A percentile compares a stretch with the other conserved stretches of the same genome.
These are phyloP conservation scores for Blastocystis sp. DNA, from an alignment of 352 stramenopile species.

Conservation along the genomic window DNA sequence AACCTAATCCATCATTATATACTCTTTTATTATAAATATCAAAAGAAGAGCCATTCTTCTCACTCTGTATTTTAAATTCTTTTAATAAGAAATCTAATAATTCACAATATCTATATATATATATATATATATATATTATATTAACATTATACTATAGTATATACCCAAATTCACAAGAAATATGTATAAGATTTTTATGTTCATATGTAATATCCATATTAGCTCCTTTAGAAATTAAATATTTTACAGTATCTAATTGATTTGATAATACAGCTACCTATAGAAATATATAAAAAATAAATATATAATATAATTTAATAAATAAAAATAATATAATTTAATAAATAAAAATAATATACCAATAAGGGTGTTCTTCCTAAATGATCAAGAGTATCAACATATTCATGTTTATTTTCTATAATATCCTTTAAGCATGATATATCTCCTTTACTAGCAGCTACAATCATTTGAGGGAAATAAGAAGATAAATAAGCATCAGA, in stretches of 20 bases:
- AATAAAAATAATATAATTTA: no score
- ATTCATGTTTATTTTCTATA: background rate
- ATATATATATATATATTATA: no score
- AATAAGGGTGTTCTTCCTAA: constrained; percentile 39
- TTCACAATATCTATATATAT: no score
- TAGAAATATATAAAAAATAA: no score
- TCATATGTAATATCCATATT: constrained; percentile 36
- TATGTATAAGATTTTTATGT: constrained; percentile 35
- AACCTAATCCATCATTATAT: constrained; percentile 24
- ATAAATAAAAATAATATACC: no score
- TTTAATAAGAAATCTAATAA: no score
- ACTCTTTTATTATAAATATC: no score
- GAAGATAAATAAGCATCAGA: constrained; percentile 40
- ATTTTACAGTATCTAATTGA: constrained; percentile 5
- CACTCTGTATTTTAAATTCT: constrained; percentile 10
- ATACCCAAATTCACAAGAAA: constrained; percentile 39
- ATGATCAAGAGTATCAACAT: constrained; percentile 30
- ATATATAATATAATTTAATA: no score
- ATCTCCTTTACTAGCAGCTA: constrained; percentile 37
- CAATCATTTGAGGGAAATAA: constrained; percentile 30
- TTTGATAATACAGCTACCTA: constrained; percentile 37
- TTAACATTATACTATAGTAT: no score
- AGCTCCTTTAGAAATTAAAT: constrained; percentile 31
- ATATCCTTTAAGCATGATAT: constrained; percentile 11
- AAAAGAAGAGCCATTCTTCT: no score